A percentile compares a stretch with the other conserved stretches of the same genome.
These are phyloP conservation scores for Erysiphe neolycopersici DNA, from an alignment of 2,329 filamentous ascomycete species.

Conservation along the genomic window DNA sequence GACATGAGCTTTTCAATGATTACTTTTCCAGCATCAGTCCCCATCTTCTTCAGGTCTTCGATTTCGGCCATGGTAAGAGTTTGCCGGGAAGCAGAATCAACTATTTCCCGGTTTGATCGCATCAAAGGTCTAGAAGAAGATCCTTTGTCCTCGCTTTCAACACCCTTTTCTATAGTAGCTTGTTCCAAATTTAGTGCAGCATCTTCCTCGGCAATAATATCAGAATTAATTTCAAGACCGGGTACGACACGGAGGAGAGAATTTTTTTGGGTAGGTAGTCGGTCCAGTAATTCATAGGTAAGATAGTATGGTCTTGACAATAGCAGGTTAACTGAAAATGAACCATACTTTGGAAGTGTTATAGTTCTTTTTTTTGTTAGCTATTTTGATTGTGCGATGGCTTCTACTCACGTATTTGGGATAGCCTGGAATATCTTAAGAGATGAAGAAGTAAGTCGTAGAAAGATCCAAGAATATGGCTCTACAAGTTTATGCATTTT, in stretches of 20 bases:
- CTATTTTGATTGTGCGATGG: background rate
- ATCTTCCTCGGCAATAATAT: constrained; percentile 32
- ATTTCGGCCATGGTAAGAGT: constrained; percentile 47
- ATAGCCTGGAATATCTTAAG: constrained; percentile 28
- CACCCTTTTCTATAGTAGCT: constrained; percentile 17
- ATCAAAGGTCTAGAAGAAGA: constrained; percentile 21
- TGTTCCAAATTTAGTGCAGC: constrained; percentile 13
- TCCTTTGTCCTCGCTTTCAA: constrained; percentile 21
- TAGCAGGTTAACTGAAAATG: constrained; percentile 68
- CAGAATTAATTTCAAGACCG: constrained; percentile 57
- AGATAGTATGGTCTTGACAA: constrained; percentile 77
- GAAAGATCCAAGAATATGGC: constrained; percentile 31
- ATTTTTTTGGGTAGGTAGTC: constrained; percentile 32
- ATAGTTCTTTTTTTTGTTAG: constrained; percentile 33
- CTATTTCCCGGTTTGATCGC: constrained; percentile 29
- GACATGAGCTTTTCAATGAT: constrained; percentile 81
- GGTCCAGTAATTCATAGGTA: constrained; percentile 71
- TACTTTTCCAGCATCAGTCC: constrained; percentile 56
- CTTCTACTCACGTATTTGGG: constrained; percentile 28
- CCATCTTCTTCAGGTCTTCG: constrained; percentile 43
- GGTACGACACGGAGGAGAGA: constrained; percentile 53
- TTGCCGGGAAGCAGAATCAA: constrained; percentile 41
- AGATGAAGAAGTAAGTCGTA: constrained; percentile 31
- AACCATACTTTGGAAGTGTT: constrained; percentile 76
- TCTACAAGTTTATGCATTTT: constrained; percentile 18